Evolutionary conservation across 345 rosid genomes (phyloP).

Genomic region (Arabidopsis arenosa): DNA sequence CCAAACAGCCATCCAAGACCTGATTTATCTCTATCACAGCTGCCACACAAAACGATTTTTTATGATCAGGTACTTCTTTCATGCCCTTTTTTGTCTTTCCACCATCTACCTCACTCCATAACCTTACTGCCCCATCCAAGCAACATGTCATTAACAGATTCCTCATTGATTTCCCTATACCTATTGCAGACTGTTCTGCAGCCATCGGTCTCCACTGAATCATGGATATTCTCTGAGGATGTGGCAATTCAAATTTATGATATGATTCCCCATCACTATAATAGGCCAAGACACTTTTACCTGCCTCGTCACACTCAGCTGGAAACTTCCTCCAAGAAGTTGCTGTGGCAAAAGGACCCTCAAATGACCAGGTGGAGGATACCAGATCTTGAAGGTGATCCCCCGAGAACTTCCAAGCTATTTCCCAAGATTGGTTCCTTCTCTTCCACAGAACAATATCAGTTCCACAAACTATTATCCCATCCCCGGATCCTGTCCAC

Average conservation of each 20-base stretch:
- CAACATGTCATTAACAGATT: slow-evolving; percentile 80
- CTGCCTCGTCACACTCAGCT: slow-evolving; percentile 44
- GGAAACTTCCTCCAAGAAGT: slow-evolving; percentile 49
- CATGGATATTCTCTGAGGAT: slow-evolving; percentile 77
- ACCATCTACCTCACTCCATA: slow-evolving; percentile 81
- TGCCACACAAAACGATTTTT: slow-evolving; percentile 63
- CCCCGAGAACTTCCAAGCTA: slow-evolving; percentile 73
- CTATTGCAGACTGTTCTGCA: slow-evolving; percentile 47
- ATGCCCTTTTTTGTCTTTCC: slow-evolving; percentile 60
- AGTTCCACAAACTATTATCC: slow-evolving; percentile 75
- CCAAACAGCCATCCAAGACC: slow-evolving; percentile 61
- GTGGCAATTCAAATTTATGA: slow-evolving; percentile 56
- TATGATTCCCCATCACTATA: slow-evolving; percentile 54
- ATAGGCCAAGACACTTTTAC: slow-evolving; percentile 59
- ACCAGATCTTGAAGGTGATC: slow-evolving; percentile 72
- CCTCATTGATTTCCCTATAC: slow-evolving; percentile 48
- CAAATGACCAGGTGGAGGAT: slow-evolving; percentile 81
- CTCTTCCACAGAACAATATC: slow-evolving; percentile 83
- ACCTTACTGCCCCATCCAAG: slow-evolving; percentile 84
- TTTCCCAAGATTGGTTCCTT: slow-evolving; percentile 77
- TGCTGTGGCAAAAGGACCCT: slow-evolving; percentile 76
- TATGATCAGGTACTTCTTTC: slow-evolving; percentile 57
- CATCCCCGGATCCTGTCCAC: slow-evolving; percentile 93
- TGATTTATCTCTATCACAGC: slow-evolving; percentile 80
- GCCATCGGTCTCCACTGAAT: slow-evolving; percentile 84